These are phyloP conservation scores for Sporisorium scitamineum DNA, from an alignment of 1,284 basidiomycete species.

Conservation along the genomic window DNA sequence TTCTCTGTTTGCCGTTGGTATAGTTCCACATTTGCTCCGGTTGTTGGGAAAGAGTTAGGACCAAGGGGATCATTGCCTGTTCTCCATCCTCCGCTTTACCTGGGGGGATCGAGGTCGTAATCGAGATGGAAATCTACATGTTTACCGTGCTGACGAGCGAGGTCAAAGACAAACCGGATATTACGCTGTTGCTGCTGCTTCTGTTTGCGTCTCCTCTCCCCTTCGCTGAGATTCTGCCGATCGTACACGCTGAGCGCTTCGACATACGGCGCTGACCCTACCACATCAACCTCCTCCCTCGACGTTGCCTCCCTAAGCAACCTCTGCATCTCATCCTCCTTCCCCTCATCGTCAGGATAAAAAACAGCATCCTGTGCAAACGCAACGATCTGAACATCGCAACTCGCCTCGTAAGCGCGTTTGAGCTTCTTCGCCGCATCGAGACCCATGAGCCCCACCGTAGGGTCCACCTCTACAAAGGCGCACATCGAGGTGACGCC, in stretches of 20 bases:
- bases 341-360: conserved; percentile 20
- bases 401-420: conserved; percentile 5
- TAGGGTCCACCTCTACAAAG: conserved; percentile 53
- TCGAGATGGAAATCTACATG: conserved; percentile 59
- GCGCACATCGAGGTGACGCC: conserved; percentile 47
- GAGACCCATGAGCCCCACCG: conserved; percentile 34
- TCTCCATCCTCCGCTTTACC: neutral
- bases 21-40: conserved; percentile 1
- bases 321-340: conserved; percentile 23
- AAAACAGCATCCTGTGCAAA: conserved; percentile 55
- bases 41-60: neutral
- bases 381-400: conserved; percentile 33
- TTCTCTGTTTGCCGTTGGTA: neutral
- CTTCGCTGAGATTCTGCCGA: neutral
- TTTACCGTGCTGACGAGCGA: conserved; percentile 15
- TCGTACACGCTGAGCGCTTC: conserved; percentile 15
- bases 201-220: neutral
- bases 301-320: conserved; percentile 24
- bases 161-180: conserved; percentile 18
- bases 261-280: conserved; percentile 51
- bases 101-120: conserved; percentile 39
- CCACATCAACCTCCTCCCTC: conserved; percentile 8
- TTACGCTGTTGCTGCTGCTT: conserved; percentile 17
- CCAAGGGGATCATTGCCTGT: conserved; percentile 21
- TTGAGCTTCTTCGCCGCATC: conserved; percentile 28